phyloP scores from a whole-genome alignment of 2,329 filamentous ascomycete genomes.

The Thielaviopsis cerberus region DNA sequence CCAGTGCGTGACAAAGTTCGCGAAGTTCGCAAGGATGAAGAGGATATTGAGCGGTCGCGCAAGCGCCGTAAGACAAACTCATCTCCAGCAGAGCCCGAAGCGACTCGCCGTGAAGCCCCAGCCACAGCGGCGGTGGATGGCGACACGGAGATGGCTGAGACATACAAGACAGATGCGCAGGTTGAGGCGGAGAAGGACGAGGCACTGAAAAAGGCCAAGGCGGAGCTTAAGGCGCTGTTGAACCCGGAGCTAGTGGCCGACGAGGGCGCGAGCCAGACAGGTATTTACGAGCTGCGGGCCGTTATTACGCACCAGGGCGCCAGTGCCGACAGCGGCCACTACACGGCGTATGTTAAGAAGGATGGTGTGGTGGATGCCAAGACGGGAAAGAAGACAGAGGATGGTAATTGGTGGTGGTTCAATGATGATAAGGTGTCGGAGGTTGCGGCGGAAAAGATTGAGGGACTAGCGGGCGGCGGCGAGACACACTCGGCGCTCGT shows the following conservation, averaged over 20 bases:
- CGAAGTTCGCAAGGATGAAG: constrained; percentile 83
- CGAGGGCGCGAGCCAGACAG: constrained; percentile 75
- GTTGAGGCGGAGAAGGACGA: constrained; percentile 70
- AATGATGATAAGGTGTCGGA: constrained; percentile 95
- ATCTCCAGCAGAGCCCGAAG: constrained; percentile 29
- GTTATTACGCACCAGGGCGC: constrained; percentile 94
- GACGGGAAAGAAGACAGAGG: constrained; percentile 64
- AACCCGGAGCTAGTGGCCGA: constrained; percentile 57
- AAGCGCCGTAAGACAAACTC: constrained; percentile 65
- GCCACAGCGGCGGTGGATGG: constrained; percentile 33
- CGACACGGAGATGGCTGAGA: constrained; percentile 54
- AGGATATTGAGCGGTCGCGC: constrained; percentile 75
- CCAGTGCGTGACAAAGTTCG: constrained; percentile 94
- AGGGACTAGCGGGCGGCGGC: constrained; percentile 72
- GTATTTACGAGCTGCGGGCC: constrained; percentile 82
- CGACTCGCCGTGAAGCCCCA: constrained; percentile 25
- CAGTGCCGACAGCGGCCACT: constrained; percentile 92
- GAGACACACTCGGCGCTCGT: constrained; percentile 73
- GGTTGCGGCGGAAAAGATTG: constrained; percentile 79
- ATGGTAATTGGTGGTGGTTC: constrained; percentile 99
- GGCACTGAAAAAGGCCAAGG: constrained; percentile 61
- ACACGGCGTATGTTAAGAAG: constrained; percentile 97
- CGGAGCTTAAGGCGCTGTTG: constrained; percentile 66
- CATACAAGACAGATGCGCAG: constrained; percentile 85
- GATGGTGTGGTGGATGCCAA: constrained; percentile 50